Evolutionary conservation across 129 eudicot species (phyloP).

Genomic region (Centella asiatica): DNA sequence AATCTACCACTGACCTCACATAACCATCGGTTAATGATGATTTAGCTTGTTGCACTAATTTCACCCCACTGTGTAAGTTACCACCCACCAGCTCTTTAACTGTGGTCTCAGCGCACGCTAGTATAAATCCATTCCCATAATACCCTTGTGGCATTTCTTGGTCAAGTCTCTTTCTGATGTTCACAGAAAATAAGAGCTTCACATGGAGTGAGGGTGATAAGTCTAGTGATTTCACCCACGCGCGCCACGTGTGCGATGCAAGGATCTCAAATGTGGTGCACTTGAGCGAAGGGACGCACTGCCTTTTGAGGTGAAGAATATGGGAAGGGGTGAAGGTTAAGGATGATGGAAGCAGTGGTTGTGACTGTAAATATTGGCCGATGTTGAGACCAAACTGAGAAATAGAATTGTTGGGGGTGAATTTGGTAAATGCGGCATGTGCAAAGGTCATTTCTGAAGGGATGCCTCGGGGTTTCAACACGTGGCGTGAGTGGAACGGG

Average conservation of each 20-base stretch:
- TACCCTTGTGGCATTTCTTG: slow-evolving; percentile 63
- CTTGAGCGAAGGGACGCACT: slow-evolving; percentile 50
- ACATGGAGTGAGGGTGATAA: slow-evolving; percentile 39
- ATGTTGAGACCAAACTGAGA: slow-evolving; percentile 14
- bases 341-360: slow-evolving; percentile 63
- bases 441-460: slow-evolving; percentile 28
- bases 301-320: slow-evolving; percentile 48
- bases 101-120: slow-evolving; percentile 69
- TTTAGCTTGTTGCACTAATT: slow-evolving; percentile 70
- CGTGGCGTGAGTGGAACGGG: slow-evolving; percentile 75
- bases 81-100: slow-evolving; percentile 39
- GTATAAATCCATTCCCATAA: slow-evolving; percentile 79
- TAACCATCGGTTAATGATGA: slow-evolving; percentile 30
- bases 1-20: slow-evolving; percentile 39
- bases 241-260: slow-evolving; percentile 90
- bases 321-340: slow-evolving; percentile 47
- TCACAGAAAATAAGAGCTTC: slow-evolving; percentile 69
- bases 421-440: slow-evolving; percentile 41
- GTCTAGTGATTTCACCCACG: slow-evolving; percentile 71
- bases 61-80: slow-evolving; percentile 40
- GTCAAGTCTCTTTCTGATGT: slow-evolving; percentile 40
- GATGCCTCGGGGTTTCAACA: slow-evolving; percentile 48
- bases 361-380: slow-evolving; percentile 47
- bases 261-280: slow-evolving; percentile 78
- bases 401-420: slow-evolving; percentile 1